These are phyloP conservation scores for Fusarium drepaniforme DNA, from an alignment of 2,329 filamentous ascomycete genomes.

Conservation along the genomic window DNA sequence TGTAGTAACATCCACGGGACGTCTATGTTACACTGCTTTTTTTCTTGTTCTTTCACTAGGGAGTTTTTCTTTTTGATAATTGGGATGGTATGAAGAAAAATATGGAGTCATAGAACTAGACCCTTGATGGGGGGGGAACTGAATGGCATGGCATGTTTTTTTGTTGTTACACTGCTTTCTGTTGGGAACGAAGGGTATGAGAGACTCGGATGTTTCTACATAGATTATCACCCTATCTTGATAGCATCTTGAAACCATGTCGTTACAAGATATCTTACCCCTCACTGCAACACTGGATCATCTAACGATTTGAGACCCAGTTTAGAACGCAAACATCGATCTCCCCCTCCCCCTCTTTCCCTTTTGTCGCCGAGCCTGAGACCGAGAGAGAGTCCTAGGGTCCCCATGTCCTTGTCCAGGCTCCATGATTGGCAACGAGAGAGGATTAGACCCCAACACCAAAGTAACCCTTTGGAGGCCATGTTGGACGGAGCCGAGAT, in stretches of 20 bases:
- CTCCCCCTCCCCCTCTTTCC: too few relatives aligned
- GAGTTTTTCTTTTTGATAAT: not conserved
- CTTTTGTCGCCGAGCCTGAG: not conserved
- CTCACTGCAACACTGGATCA: not conserved
- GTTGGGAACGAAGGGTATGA: not conserved
- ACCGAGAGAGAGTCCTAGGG: not conserved
- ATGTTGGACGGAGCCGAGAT: conserved; percentile 13
- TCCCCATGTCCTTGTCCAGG: not conserved
- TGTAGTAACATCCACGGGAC: conserved; percentile 1
- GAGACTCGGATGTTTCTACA: too few relatives aligned
- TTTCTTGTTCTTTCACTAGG: not conserved
- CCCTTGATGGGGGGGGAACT: not conserved
- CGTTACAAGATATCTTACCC: not conserved
- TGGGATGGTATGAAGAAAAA: conserved; percentile 8
- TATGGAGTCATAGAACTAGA: not conserved
- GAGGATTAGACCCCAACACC: not conserved
- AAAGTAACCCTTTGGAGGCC: not conserved
- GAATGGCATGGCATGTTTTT: not conserved
- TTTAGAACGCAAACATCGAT: not conserved
- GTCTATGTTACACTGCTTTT: conserved; percentile 3
- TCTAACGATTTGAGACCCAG: not conserved
- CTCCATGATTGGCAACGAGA: not conserved
- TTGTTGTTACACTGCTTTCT: not conserved
- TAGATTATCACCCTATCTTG: too few relatives aligned
- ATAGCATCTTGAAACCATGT: not conserved